phyloP scores from a whole-genome alignment of 768 basidiomycete species.

The Auriscalpium vulgare region DNA sequence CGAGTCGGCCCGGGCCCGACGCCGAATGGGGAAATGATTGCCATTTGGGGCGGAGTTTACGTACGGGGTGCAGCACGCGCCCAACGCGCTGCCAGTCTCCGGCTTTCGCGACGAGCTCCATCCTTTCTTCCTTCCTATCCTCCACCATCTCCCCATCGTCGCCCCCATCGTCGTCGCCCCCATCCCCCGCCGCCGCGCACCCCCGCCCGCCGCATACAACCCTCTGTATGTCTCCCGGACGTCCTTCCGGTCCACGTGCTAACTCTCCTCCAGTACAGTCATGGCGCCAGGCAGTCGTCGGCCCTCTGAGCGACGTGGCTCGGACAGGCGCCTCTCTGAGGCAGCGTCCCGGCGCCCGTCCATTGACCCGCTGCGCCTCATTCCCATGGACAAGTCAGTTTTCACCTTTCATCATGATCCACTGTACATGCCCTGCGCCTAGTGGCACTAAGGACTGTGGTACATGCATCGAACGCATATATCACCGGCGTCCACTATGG shows the following conservation, averaged over 20 bases:
- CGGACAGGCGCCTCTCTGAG: slow-evolving; percentile 37
- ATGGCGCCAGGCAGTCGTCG: slow-evolving; percentile 31
- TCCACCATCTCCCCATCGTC: not conserved
- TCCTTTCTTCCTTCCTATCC: not conserved
- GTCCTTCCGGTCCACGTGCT: too few species aligned
- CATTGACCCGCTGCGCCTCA: slow-evolving; percentile 68
- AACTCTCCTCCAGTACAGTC: slow-evolving; percentile 1
- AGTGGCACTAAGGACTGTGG: too few species aligned
- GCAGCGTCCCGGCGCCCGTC: slow-evolving; percentile 57
- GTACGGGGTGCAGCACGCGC: not conserved
- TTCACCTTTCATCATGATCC: not conserved
- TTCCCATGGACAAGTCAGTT: slow-evolving; percentile 71
- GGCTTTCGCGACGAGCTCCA: not conserved
- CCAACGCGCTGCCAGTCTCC: not conserved
- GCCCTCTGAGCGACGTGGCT: slow-evolving; percentile 28
- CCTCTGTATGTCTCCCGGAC: too few species aligned
- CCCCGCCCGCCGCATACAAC: slow-evolving; percentile 21
- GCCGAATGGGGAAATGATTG: not conserved
- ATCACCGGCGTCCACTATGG: too few species aligned
- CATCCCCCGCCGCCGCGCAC: slow-evolving; percentile 18
- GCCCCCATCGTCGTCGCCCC: not conserved
- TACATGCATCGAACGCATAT: too few species aligned
- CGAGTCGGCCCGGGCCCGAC: not conserved
- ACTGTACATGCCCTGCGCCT: too few species aligned
- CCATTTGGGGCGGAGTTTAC: not conserved